These are phyloP conservation scores for Lactarius tabidus DNA, from an alignment of 768 basidiomycete species.

Conservation along the genomic window DNA sequence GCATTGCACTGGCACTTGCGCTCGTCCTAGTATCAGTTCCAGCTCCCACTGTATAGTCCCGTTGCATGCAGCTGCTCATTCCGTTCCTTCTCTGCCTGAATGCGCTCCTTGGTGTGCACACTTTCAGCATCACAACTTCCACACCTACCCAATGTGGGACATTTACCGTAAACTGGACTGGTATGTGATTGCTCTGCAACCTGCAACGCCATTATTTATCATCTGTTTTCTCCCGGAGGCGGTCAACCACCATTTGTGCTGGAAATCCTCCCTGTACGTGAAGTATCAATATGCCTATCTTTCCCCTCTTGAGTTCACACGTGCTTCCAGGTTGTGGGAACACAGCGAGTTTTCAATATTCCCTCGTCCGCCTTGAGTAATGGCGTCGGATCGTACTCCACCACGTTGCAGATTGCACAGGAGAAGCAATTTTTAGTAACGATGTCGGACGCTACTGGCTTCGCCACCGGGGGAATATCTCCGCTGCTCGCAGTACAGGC, in stretches of 20 bases:
- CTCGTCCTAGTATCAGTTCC: background rate
- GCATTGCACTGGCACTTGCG: background rate
- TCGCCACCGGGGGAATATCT: conserved; percentile 60
- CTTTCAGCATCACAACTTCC: conserved; percentile 45
- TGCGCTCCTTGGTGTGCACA: background rate
- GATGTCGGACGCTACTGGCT: conserved; percentile 72
- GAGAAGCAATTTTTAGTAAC: conserved; percentile 46
- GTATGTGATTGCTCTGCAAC: conserved; percentile 35
- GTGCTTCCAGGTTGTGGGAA: conserved; percentile 27
- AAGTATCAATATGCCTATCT: background rate
- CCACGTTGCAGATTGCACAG: conserved; percentile 41
- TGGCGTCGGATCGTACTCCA: conserved; percentile 50
- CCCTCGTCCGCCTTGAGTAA: conserved; percentile 51
- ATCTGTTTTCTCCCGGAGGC: conserved; percentile 10
- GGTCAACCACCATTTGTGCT: conserved; percentile 18
- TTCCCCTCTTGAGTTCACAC: background rate
- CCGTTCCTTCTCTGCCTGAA: background rate
- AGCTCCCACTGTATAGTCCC: background rate
- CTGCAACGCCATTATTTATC: background rate
- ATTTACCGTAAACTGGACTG: conserved; percentile 58
- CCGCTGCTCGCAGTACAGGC: conserved; percentile 45
- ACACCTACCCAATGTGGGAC: conserved; percentile 57
- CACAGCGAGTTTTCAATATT: conserved; percentile 51
- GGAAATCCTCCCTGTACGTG: conserved; percentile 14
- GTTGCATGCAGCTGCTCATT: background rate